Percentiles rank a stretch among this genome's conserved stretches.
These are phyloP conservation scores for Avena eriantha DNA, from an alignment of 176 grass and related monocot species.

Conservation along the genomic window DNA sequence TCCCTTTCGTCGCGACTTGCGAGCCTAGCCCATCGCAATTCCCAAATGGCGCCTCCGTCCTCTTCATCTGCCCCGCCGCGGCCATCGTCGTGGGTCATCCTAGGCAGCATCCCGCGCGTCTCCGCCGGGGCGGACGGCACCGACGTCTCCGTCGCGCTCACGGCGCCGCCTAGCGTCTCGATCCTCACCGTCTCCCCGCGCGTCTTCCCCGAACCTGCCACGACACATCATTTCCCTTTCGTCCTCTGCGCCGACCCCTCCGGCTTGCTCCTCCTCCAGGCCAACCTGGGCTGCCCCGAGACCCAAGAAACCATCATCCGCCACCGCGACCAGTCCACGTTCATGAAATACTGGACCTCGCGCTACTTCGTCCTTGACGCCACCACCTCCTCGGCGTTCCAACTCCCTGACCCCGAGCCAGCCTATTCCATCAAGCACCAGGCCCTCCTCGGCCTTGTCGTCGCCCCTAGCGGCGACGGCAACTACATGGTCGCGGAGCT, in stretches of 20 bases:
- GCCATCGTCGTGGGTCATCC: slow-evolving; percentile 38
- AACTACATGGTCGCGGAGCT: neutral
- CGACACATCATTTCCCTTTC: slow-evolving; percentile 24
- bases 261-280: slow-evolving; percentile 41
- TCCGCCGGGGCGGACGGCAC: neutral
- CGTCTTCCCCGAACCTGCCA: neutral
- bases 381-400: slow-evolving; percentile 4
- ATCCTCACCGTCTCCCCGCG: slow-evolving; percentile 22
- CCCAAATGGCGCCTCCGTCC: neutral
- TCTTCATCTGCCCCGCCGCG: neutral
- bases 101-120: slow-evolving; percentile 13
- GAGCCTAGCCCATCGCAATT: neutral
- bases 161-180: slow-evolving; percentile 12
- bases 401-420: neutral
- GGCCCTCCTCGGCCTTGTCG: neutral
- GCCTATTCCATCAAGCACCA: neutral
- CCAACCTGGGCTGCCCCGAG: neutral
- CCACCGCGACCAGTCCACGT: neutral
- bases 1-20: neutral
- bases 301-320: neutral
- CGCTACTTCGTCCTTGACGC: slow-evolving; percentile 44
- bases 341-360: neutral
- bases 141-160: slow-evolving; percentile 9
- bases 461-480: neutral
- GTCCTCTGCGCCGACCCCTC: slow-evolving; percentile 36